Evolutionary conservation across 805 yeast species (phyloP), one percentile per base, ranked within the genome.

Genomic region (Hanseniaspora taiwanica): DNA sequence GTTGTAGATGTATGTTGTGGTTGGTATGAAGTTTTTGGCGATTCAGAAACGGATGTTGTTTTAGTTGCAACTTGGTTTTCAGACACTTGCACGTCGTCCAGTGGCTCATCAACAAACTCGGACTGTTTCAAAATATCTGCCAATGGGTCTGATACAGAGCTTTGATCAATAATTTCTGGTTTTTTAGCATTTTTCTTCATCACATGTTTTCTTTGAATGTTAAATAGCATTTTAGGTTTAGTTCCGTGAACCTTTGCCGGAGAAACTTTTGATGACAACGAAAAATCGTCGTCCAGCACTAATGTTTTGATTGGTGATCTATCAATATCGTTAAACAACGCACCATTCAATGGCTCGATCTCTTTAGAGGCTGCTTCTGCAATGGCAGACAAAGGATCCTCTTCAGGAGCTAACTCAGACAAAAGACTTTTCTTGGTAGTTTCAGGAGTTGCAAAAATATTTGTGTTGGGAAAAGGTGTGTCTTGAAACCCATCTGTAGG

Each of bases 171-270:
- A 51, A 37, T 7, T 44, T 47, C 1, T 47, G 41, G 18, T 47
- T 50, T 21, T 43, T 48, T 10, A 51, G 49, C 24, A 53, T 43
- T 21, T 51, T 46, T 45, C 35, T 21, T 36, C 9, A 27, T 9
- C 7, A 27, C 42, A 5, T 42, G 23, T 37, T 46, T 47, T 36
- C 33, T 4, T 59, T 6, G n/a, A 1, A 73, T 69, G 43, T 67
- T 65, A 46, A 68, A 65, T 20, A 74, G 55, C 29, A 65, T 63
- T 17, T 64, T 58, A 24, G 69, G 71, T 35, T 65, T 59, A n/a
- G 16, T 9, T 9, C 48, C 51, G 33, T 52, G 47, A 27, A 60
- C 56, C 45, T 60, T 64, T 33, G 64, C 58, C 21, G 71, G 69
- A 2, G 72, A 64, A n/a, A n/a, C n/a, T n/a, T n/a, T n/a, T n/a